phyloP scores from a whole-genome alignment of 192 early-diverging fungal species.

The Anaeromyces robustus region DNA sequence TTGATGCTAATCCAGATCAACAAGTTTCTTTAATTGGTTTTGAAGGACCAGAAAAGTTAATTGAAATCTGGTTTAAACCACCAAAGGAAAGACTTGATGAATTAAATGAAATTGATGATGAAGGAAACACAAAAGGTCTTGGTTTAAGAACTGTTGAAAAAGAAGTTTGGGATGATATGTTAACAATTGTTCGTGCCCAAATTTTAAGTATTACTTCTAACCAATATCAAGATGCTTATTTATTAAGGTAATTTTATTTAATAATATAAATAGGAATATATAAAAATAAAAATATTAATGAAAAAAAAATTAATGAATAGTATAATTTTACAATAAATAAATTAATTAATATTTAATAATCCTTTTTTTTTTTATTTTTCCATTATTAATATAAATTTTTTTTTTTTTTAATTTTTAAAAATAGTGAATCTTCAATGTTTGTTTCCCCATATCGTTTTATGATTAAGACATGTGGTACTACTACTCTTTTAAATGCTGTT shows the following conservation, averaged over 20 bases:
- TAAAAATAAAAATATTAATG: constrained; percentile 1
- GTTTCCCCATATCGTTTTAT: constrained; percentile 90
- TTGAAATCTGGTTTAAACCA: constrained; percentile 90
- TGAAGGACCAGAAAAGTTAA: constrained; percentile 95
- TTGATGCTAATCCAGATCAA: not conserved
- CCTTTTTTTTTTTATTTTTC: no score
- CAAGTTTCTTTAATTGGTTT: constrained; percentile 42
- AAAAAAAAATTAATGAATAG: no score
- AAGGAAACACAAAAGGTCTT: not conserved
- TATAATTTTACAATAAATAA: no score
- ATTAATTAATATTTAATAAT: no score
- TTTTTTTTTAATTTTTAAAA: no score
- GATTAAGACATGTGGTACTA: constrained; percentile 96
- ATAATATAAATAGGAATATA: not conserved
- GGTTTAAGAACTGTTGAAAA: constrained; percentile 64
- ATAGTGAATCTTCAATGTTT: constrained; percentile 90
- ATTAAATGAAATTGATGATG: constrained; percentile 5
- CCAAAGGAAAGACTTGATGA: constrained; percentile 14
- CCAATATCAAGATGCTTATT: constrained; percentile 73
- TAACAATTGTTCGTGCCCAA: constrained; percentile 82
- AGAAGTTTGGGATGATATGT: constrained; percentile 80
- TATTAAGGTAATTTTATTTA: constrained; percentile 45
- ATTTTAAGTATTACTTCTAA: constrained; percentile 75
- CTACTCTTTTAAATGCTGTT: constrained; percentile 76
- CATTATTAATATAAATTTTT: no score